phyloP scores from a whole-genome alignment of 1,284 basidiomycete genomes.

The Ceratobasidium theobromae region DNA sequence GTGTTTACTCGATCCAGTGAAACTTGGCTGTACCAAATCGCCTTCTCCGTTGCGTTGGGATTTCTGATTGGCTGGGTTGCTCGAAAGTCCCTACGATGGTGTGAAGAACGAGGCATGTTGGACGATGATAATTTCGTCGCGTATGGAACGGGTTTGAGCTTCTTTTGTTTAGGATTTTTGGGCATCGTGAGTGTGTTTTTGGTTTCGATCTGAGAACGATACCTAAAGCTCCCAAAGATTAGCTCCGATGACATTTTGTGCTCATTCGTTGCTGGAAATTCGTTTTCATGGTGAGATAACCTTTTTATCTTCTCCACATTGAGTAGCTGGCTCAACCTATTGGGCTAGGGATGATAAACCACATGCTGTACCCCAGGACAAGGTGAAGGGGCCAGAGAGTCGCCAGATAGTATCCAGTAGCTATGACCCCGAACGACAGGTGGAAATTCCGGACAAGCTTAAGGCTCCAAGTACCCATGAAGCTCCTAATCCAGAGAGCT shows the following conservation, averaged over 20 bases:
- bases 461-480: too few species aligned
- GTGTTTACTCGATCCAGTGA: conserved; percentile 9
- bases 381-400: too few species aligned
- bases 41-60: conserved; percentile 1
- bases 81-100: conserved; percentile 24
- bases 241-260: conserved; percentile 23
- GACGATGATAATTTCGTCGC: conserved; percentile 29
- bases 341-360: conserved; percentile 5
- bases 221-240: not conserved
- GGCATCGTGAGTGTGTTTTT: conserved; percentile 1
- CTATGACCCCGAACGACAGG: too few species aligned
- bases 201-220: not conserved
- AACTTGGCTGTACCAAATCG: conserved; percentile 25
- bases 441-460: too few species aligned
- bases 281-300: conserved; percentile 8
- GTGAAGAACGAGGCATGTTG: conserved; percentile 6
- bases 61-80: conserved; percentile 18
- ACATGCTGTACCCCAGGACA: conserved; percentile 3
- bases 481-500: too few species aligned
- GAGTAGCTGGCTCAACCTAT: not conserved
- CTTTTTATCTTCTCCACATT: not conserved
- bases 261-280: conserved; percentile 28
- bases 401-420: too few species aligned
- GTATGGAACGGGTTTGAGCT: conserved; percentile 16
- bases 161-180: conserved; percentile 20